phyloP scores from a whole-genome alignment of 2,329 filamentous ascomycete genomes.

The Stagonosporopsis rhizophila region DNA sequence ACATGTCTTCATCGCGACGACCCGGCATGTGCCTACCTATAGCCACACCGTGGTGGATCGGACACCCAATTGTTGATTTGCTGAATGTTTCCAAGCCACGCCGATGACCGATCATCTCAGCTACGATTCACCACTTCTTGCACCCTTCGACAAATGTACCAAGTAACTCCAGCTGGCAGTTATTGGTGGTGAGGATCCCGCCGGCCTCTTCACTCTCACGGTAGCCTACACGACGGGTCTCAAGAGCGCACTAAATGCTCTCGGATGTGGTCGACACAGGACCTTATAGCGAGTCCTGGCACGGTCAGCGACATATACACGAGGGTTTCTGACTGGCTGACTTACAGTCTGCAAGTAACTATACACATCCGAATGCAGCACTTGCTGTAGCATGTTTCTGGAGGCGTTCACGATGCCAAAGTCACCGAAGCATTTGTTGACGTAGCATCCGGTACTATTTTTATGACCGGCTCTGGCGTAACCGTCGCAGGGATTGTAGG shows the following conservation, averaged over 20 bases:
- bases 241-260: not conserved
- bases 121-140: not conserved
- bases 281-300: not conserved
- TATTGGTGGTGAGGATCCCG: not conserved
- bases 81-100: not conserved
- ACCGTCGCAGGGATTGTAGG: not conserved
- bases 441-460: not conserved
- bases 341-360: not conserved
- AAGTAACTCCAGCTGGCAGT: not conserved
- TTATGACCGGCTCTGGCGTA: too few relatives aligned
- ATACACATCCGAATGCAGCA: not conserved
- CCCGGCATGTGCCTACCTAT: too few relatives aligned
- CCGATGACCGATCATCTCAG: not conserved
- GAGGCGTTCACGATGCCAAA: not conserved
- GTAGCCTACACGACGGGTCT: not conserved
- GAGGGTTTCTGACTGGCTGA: not conserved
- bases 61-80: not conserved
- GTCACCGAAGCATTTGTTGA: constrained; percentile 1
- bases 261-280: too few relatives aligned
- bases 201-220: not conserved
- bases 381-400: not conserved
- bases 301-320: not conserved
- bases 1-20: not conserved
- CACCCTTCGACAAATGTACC: not conserved
- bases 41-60: too few relatives aligned